These are phyloP conservation scores for Daldinia concentrica DNA, from an alignment of 495 filamentous ascomycete genomes.

Conservation along the genomic window DNA sequence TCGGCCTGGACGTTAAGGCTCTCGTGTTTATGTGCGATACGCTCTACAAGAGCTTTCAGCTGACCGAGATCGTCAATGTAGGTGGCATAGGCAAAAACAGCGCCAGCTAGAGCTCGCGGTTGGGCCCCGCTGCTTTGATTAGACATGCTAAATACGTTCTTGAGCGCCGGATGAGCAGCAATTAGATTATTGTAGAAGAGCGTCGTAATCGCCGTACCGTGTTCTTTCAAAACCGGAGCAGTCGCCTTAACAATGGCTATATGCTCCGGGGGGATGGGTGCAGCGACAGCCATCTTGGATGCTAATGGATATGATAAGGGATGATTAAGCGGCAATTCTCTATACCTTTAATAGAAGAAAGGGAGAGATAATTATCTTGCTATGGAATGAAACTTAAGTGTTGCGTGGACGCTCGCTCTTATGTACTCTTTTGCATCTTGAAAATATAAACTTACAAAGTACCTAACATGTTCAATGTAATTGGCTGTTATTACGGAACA, in stretches of 20 bases:
- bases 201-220: slow-evolving; percentile 72
- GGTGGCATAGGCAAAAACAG: slow-evolving; percentile 74
- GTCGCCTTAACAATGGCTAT: slow-evolving; percentile 67
- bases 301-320: neutral
- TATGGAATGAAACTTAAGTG: neutral
- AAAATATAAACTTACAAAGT: neutral
- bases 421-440: slow-evolving; percentile 17
- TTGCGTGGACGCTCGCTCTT: slow-evolving; percentile 17
- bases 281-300: slow-evolving; percentile 40
- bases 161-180: slow-evolving; percentile 65
- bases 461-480: slow-evolving; percentile 1
- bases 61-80: slow-evolving; percentile 75
- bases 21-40: slow-evolving; percentile 80
- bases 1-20: slow-evolving; percentile 73
- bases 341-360: neutral
- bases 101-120: slow-evolving; percentile 68
- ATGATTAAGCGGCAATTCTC: neutral
- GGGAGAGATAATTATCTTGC: neutral
- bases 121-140: slow-evolving; percentile 74
- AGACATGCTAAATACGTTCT: slow-evolving; percentile 72
- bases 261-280: slow-evolving; percentile 52
- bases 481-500: slow-evolving; percentile 7
- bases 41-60: slow-evolving; percentile 69
- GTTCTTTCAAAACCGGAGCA: slow-evolving; percentile 68
- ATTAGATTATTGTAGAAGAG: slow-evolving; percentile 77